phyloP scores from a whole-genome alignment of 2,329 filamentous ascomycete species.

The Colletotrichum simmondsii region DNA sequence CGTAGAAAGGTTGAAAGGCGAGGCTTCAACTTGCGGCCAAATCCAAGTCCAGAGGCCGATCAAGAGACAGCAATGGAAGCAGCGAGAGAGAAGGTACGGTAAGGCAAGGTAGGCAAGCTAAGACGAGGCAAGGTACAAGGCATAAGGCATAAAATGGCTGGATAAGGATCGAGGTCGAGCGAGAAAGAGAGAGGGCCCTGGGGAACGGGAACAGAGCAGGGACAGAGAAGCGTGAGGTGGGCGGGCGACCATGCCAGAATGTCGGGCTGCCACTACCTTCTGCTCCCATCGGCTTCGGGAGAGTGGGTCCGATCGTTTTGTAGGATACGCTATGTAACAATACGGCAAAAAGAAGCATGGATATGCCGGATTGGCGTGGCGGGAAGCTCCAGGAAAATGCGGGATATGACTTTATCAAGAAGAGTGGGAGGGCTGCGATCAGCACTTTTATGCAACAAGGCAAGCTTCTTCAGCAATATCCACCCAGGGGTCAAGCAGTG shows the following conservation, averaged over 20 bases:
- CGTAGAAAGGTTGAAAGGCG: neutral
- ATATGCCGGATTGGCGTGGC: slow-evolving; percentile 24
- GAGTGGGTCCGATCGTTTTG: neutral
- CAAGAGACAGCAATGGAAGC: neutral
- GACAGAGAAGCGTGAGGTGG: slow-evolving; percentile 30
- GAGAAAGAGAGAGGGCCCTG: slow-evolving; percentile 4
- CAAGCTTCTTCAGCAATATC: slow-evolving; percentile 31
- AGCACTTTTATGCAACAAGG: slow-evolving; percentile 27
- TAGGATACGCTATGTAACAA: neutral
- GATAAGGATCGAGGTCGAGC: slow-evolving; percentile 1
- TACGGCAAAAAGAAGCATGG: neutral
- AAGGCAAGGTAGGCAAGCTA: neutral
- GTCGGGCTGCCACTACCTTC: slow-evolving; percentile 7
- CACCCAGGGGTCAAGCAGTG: slow-evolving; percentile 23
- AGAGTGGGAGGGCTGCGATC: slow-evolving; percentile 6
- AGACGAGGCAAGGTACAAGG: neutral
- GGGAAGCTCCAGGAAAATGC: slow-evolving; percentile 20
- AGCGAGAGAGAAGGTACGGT: neutral
- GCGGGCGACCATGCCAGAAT: slow-evolving; percentile 22
- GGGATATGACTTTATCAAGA: slow-evolving; percentile 18
- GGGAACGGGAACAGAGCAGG: slow-evolving; percentile 11
- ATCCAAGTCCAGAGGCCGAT: slow-evolving; percentile 16
- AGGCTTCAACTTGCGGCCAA: slow-evolving; percentile 22
- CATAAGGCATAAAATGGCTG: neutral
- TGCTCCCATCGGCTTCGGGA: slow-evolving; percentile 4